Conservation (phyloP, 2,329 filamentous ascomycete genomes). For the Drechslerella coelobrocha region DNA sequence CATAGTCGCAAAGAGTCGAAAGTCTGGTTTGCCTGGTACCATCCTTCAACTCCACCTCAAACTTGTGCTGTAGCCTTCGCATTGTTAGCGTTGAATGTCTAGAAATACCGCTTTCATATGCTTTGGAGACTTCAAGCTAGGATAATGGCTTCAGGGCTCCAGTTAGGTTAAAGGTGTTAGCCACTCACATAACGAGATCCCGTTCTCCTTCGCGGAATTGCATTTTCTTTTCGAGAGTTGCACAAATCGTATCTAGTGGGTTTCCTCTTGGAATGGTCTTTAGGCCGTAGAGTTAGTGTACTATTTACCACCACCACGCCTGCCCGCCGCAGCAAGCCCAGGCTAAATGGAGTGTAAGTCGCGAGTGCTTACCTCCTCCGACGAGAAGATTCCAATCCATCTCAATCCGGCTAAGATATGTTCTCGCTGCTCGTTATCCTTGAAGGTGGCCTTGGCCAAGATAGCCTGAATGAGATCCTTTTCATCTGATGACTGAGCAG, state of each 20-base stretch:
- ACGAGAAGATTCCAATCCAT: slow-evolving; percentile 69
- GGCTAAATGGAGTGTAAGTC: too few species aligned
- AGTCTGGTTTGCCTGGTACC: slow-evolving; percentile 77
- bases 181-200: slow-evolving; percentile 64
- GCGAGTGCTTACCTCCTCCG: slow-evolving; percentile 64
- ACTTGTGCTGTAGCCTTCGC: slow-evolving; percentile 72
- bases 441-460: slow-evolving; percentile 76
- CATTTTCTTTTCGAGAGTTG: slow-evolving; percentile 89
- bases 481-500: slow-evolving; percentile 67
- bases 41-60: slow-evolving; percentile 82
- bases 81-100: slow-evolving; percentile 47
- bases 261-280: slow-evolving; percentile 65
- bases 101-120: too few species aligned
- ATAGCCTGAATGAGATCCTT: slow-evolving; percentile 79
- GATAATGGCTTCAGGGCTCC: too few species aligned
- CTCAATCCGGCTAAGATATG: slow-evolving; percentile 74
- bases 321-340: too few species aligned
- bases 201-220: slow-evolving; percentile 81
- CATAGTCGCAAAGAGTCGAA: slow-evolving; percentile 83
- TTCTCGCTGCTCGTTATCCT: slow-evolving; percentile 70
- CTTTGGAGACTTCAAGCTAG: too few species aligned
- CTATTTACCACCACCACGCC: too few species aligned
- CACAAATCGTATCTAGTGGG: slow-evolving; percentile 89
- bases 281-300: slow-evolving; percentile 59
- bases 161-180: background rate